Percentiles rank a stretch among this genome's conserved stretches.
Conservation (phyloP, 2,329 filamentous ascomycete species). For the Alternaria sp. region DNA sequence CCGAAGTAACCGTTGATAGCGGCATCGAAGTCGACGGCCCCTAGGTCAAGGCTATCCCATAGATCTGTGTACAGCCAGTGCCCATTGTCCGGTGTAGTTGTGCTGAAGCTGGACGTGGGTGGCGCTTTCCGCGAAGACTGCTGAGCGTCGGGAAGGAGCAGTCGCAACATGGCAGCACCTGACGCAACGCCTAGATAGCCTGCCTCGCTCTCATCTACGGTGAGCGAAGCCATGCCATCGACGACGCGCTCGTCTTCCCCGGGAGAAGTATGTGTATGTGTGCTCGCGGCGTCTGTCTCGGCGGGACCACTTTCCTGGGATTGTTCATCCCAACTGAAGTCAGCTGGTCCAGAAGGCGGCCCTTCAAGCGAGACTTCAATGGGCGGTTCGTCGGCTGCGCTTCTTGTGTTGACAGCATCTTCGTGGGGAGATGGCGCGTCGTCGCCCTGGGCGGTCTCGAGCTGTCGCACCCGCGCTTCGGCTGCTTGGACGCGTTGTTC, state of each 20-base stretch:
- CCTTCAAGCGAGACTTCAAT: slow-evolving; percentile 5
- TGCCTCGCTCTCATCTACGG: slow-evolving; percentile 37
- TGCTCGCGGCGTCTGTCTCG: background rate
- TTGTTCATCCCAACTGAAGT: slow-evolving; percentile 6
- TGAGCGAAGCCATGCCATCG: background rate
- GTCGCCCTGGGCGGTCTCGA: background rate
- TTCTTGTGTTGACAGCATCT: background rate
- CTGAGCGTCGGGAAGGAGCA: slow-evolving; percentile 8
- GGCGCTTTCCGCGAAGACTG: slow-evolving; percentile 1
- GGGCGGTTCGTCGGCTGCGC: background rate
- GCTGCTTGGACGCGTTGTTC: slow-evolving; percentile 6
- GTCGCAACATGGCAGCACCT: slow-evolving; percentile 54
- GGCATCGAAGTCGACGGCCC: background rate
- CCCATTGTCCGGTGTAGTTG: background rate
- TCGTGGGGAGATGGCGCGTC: background rate
- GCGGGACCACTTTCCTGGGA: background rate
- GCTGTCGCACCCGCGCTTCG: slow-evolving; percentile 12
- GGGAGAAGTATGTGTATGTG: background rate
- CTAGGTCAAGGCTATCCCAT: background rate
- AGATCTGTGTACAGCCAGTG: background rate
- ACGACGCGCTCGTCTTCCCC: background rate
- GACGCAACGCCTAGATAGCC: slow-evolving; percentile 58
- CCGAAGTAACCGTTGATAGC: slow-evolving; percentile 54
- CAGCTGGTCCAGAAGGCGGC: slow-evolving; percentile 2
- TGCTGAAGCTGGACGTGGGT: background rate